phyloP scores from a whole-genome alignment of 345 rosid genomes.

The Salix viminalis region DNA sequence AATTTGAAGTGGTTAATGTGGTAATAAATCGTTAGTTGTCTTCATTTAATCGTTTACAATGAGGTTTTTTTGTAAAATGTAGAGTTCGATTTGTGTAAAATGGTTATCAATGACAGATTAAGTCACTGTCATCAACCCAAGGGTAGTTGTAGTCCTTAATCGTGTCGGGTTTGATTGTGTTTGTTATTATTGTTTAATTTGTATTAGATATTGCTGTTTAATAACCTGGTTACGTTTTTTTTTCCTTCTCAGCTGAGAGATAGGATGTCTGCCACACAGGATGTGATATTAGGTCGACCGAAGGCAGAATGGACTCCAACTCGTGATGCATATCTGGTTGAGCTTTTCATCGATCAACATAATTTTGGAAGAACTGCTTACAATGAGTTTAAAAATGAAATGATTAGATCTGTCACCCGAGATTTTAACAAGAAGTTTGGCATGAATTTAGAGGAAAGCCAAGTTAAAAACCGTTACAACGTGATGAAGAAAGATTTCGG shows the following conservation, averaged over 20 bases:
- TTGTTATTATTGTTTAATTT: neutral
- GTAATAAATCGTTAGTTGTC: neutral
- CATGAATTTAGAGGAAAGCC: constrained; percentile 40
- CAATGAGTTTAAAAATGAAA: constrained; percentile 33
- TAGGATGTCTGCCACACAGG: constrained; percentile 28
- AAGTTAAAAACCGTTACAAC: constrained; percentile 38
- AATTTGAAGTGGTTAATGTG: neutral
- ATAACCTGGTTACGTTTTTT: neutral
- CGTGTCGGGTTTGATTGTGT: neutral
- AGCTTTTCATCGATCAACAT: constrained; percentile 32
- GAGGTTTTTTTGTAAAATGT: neutral
- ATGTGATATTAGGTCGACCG: constrained; percentile 21
- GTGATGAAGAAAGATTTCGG: constrained; percentile 42
- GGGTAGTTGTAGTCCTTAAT: no score
- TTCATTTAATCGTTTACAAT: neutral
- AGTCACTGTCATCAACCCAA: no score
- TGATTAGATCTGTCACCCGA: constrained; percentile 26
- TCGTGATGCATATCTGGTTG: constrained; percentile 31
- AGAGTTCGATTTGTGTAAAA: neutral
- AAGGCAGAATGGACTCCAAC: constrained; percentile 38
- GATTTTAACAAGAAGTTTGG: constrained; percentile 31
- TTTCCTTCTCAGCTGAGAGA: neutral
- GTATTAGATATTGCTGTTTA: neutral
- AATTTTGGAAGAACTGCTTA: constrained; percentile 37
- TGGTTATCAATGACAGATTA: no score